These are phyloP conservation scores for Boletus chippewaensis DNA, from an alignment of 1,284 basidiomycete genomes.

Conservation along the genomic window DNA sequence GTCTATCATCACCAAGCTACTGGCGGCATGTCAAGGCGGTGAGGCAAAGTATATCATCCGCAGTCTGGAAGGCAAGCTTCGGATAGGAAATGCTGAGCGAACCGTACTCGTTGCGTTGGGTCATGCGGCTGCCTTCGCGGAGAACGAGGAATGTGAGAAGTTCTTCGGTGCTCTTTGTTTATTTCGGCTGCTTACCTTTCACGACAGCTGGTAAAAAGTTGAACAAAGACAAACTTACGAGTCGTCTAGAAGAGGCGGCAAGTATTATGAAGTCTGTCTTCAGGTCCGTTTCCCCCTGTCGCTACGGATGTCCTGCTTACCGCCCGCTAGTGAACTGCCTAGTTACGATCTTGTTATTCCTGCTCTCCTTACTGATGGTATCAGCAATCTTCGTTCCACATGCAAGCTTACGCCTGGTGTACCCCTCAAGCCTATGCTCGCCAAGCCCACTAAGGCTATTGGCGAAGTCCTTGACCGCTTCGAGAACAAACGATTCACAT, in stretches of 20 bases:
- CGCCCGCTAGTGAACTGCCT: slow-evolving; percentile 73
- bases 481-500: slow-evolving; percentile 93
- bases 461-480: slow-evolving; percentile 98
- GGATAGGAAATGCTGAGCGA: slow-evolving; percentile 95
- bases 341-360: slow-evolving; percentile 94
- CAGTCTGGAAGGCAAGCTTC: slow-evolving; percentile 92
- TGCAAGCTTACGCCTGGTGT: slow-evolving; percentile 95
- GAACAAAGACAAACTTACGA: slow-evolving; percentile 67
- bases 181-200: slow-evolving; percentile 2
- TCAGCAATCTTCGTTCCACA: slow-evolving; percentile 60
- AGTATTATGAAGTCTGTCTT: slow-evolving; percentile 86
- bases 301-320: slow-evolving; percentile 1
- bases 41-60: slow-evolving; percentile 96
- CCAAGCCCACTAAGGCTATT: slow-evolving; percentile 99
- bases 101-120: slow-evolving; percentile 87
- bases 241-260: slow-evolving; percentile 74
- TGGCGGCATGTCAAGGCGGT: slow-evolving; percentile 84
- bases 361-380: slow-evolving; percentile 76
- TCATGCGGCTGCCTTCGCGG: slow-evolving; percentile 77
- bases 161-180: background rate
- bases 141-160: slow-evolving; percentile 57
- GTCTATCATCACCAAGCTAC: slow-evolving; percentile 88
- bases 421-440: slow-evolving; percentile 98
- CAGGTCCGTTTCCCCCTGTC: slow-evolving; percentile 48
- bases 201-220: slow-evolving; percentile 61